Percentiles rank a stretch among this genome's conserved stretches.
phyloP scores from a whole-genome alignment of 495 filamentous ascomycete species.

The Neohortaea acidophila region DNA sequence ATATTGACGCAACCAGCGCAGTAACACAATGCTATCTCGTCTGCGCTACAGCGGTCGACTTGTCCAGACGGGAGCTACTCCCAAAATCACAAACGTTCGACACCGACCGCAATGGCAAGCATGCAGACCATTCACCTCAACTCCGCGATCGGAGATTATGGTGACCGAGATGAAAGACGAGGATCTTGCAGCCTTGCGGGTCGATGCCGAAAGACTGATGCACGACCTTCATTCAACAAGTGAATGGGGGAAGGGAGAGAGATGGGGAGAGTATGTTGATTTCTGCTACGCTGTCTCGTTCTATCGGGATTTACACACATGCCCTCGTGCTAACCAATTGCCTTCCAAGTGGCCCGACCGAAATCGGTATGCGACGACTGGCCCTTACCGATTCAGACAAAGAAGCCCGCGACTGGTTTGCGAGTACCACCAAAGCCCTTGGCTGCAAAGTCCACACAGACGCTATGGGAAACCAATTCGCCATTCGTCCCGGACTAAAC shows the following conservation, averaged over 20 bases:
- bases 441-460: slow-evolving; percentile 49
- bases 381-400: slow-evolving; percentile 58
- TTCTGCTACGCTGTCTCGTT: too few species aligned
- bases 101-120: background rate
- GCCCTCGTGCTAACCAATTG: slow-evolving; percentile 1
- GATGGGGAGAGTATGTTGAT: slow-evolving; percentile 51
- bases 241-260: slow-evolving; percentile 48
- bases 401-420: slow-evolving; percentile 60
- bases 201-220: slow-evolving; percentile 45
- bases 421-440: slow-evolving; percentile 44
- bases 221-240: slow-evolving; percentile 49
- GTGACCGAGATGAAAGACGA: slow-evolving; percentile 26
- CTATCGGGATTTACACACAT: too few species aligned
- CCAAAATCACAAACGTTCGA: background rate
- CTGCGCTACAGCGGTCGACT: too few species aligned
- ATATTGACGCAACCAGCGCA: too few species aligned
- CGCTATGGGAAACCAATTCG: slow-evolving; percentile 61
- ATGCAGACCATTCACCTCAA: slow-evolving; percentile 11
- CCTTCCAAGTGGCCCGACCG: slow-evolving; percentile 35
- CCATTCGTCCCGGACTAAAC: slow-evolving; percentile 44
- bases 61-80: background rate
- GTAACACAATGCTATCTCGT: too few species aligned
- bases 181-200: slow-evolving; percentile 31
- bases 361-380: slow-evolving; percentile 53
- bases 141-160: slow-evolving; percentile 13